Base-by-base conservation (phyloP, 2,329 filamentous ascomycete genomes). In the Ascochyta clinopodiicola region DNA sequence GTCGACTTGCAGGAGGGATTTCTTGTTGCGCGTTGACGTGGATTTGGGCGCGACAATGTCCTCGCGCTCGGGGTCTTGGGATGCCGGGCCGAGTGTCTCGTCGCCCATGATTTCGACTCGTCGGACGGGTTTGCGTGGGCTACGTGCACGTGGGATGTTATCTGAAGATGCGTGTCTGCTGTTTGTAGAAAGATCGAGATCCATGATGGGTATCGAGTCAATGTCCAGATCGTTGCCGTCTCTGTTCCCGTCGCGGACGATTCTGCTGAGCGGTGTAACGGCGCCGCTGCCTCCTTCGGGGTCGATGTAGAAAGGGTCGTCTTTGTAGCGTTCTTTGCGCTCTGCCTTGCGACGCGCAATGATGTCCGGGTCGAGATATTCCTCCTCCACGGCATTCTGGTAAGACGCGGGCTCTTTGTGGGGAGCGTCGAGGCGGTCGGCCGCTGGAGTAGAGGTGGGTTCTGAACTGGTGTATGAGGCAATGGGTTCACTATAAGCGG, bases 281-380 rank as follows among this genome's bases (percentile, higher is more conserved):
- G 84, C 84, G 31, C 86, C 85, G 4, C 85, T 86, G 27, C 80
- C 81, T 9, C 60, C 67, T 34, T 78, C 78, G 7, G 78, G 76
- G 22, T 81, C 81, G 68, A 99, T 98, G 71, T 99, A 99, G 74
- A 96, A 99, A 0, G 95, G 95, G 68, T 99, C 95, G 70, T 98
- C 94, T 64, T 85, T 90, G 74, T 96, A 91, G 52, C 92, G 86
- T 71, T 96, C 92, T 52, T 84, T 79, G 10, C 93, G 85, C 70
- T 96, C 91, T 4, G 88, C 86, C 65, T 88, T 90, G 59, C 90
- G 85, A 59, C 87, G 83, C 4, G 90, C 89, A 37, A 91, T 73
- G 42, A 91, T 91, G 64, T 92, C 88, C 1, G 88, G 81, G 58
- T 94, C 90, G 29, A 93, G 87, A 51, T 87, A 82, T 21, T 79